Conservation (phyloP, 306 rosid species). For the Adenanthera pavonina region DNA sequence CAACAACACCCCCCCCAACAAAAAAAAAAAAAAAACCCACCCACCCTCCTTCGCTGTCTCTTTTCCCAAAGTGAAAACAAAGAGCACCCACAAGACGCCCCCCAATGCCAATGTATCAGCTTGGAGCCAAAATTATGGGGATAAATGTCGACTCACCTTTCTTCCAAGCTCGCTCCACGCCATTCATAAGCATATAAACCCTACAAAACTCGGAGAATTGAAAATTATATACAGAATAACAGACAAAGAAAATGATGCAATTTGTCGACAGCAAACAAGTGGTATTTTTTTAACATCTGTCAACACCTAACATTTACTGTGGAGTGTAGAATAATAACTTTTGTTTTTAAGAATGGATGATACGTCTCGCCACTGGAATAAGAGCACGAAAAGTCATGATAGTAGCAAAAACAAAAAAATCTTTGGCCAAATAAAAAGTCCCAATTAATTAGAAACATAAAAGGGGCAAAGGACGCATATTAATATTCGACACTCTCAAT, state of each 20-base stretch:
- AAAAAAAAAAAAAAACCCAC: neutral
- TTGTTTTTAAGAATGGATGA: constrained; percentile 22
- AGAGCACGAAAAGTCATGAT: neutral
- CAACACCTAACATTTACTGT: neutral
- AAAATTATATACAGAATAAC: constrained; percentile 23
- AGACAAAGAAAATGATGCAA: neutral
- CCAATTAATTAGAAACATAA: neutral
- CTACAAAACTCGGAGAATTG: constrained; percentile 40
- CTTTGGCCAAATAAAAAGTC: neutral
- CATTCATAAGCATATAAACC: constrained; percentile 68
- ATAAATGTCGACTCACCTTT: constrained; percentile 51
- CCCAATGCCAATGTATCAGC: neutral
- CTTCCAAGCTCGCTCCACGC: constrained; percentile 79
- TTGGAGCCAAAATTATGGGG: neutral
- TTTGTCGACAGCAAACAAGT: constrained; percentile 7
- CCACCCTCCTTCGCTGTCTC: neutral
- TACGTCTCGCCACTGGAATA: neutral
- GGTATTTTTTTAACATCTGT: neutral
- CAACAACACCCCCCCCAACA: neutral
- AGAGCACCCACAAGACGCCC: neutral
- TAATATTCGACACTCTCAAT: neutral
- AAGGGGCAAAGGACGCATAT: neutral
- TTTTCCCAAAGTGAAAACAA: neutral
- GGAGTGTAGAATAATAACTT: constrained; percentile 4
- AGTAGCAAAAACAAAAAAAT: neutral